Base-by-base conservation (phyloP, 2,329 filamentous ascomycete genomes). In the Nemania abortiva region DNA sequence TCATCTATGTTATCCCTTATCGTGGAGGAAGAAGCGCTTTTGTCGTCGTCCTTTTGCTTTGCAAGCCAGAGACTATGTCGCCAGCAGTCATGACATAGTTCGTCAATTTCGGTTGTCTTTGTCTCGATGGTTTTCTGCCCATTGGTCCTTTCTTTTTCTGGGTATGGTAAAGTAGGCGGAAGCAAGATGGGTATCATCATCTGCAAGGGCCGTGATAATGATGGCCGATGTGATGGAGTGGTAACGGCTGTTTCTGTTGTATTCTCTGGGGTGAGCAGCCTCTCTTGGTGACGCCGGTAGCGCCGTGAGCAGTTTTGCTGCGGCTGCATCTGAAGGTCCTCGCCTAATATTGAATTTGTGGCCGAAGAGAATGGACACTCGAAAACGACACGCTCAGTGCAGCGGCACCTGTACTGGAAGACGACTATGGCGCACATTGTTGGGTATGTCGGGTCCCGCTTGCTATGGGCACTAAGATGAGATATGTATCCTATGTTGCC, bases 331-430 rank as follows among this genome's bases (percentile, higher is more conserved):
- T 18, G 29, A 34, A 45, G 59, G 37, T 34, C 39, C 22, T 9
- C 13, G 15, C 50, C 52, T 7, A 31, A 22, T 9, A 56, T 31
- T 13, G 47, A 47, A 27, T 7, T 15, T 22, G 53, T 6, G 31
- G 50, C 10, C 10, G 22, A 57, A 20, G 62, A 55, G 50, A 58
- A 63, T 2, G 63, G 63, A 39, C 73, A 77, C 31, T 71, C 62
- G 68, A 76, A 77, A 13, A 64, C 58, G 22, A 72, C 70, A 37
- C 31, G 61, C 50, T 77, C 72, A 34, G 42, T 20, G 55, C 76
- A 77, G 45, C 75, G 74, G 63, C 76, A 78, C 39, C 58, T 65
- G 68, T 78, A 78, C 39, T 37, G 39, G 70, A 73, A 78, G 11
- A 47, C 57, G n/a, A 77, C 68, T 4, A 66, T 64, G 4, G 63